These are phyloP conservation scores for Galerina sulciceps DNA, from an alignment of 768 basidiomycete genomes.

Conservation along the genomic window DNA sequence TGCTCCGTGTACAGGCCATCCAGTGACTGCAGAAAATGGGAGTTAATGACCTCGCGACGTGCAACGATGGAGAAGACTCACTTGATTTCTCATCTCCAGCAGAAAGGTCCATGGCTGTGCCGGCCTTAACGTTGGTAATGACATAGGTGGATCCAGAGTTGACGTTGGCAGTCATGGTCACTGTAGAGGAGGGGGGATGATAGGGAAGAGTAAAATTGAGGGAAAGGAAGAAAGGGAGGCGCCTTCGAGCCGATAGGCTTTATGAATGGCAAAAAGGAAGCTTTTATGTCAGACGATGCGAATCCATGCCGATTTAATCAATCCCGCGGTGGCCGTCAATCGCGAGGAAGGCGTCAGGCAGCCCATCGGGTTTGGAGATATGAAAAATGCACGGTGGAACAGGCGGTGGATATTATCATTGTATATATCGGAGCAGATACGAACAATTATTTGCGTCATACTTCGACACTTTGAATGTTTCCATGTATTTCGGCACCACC, in stretches of 20 bases:
- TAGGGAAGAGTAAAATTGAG: not conserved
- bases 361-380: not conserved
- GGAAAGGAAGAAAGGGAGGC: not conserved
- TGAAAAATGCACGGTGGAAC: not conserved
- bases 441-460: not conserved
- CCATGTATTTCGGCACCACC: not conserved
- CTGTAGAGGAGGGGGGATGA: not conserved
- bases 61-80: conserved; percentile 25
- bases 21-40: conserved; percentile 43
- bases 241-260: not conserved
- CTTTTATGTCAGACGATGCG: conserved; percentile 13
- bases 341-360: not conserved
- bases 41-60: not conserved
- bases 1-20: conserved; percentile 45
- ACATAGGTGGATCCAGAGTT: conserved; percentile 44
- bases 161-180: conserved; percentile 31
- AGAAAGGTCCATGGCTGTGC: conserved; percentile 60
- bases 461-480: not conserved
- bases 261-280: not conserved
- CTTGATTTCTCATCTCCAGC: conserved; percentile 51
- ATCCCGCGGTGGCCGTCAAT: not conserved
- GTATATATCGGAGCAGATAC: not conserved
- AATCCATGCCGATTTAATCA: not conserved
- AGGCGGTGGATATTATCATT: too few relatives aligned
- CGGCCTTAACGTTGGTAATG: conserved; percentile 54